A percentile compares a stretch with the other conserved stretches of the same genome.
Evolutionary conservation across 2,329 filamentous ascomycete species (phyloP).

Genomic region (Teratosphaeria gauchensis): DNA sequence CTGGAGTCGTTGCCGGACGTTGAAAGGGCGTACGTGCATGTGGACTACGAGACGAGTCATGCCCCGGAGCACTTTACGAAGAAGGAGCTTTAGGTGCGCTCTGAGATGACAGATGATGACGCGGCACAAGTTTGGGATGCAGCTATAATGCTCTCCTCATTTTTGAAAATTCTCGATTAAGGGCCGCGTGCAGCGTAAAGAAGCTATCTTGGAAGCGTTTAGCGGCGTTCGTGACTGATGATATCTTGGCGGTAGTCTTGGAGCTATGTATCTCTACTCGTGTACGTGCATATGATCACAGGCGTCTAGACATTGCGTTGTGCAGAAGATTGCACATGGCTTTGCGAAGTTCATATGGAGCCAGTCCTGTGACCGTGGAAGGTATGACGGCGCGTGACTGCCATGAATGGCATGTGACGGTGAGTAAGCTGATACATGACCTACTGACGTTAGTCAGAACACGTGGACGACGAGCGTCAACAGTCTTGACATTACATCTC

Average conservation of each 20-base stretch:
- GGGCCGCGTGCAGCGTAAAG: neutral
- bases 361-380: neutral
- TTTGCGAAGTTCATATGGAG: neutral
- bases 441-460: neutral
- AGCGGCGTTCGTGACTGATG: neutral
- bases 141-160: neutral
- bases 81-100: constrained; percentile 45
- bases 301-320: neutral
- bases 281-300: neutral
- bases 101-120: neutral
- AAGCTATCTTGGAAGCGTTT: neutral
- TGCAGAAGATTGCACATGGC: neutral
- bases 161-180: neutral
- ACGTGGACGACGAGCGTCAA: neutral
- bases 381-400: neutral
- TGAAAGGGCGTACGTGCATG: constrained; percentile 90
- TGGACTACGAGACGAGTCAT: constrained; percentile 93
- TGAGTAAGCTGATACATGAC: neutral
- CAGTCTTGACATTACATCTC: neutral
- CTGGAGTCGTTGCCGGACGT: constrained; percentile 85
- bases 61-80: constrained; percentile 75
- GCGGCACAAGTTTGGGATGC: neutral
- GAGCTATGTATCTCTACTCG: neutral
- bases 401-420: neutral
- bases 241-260: neutral